Conservation (phyloP, 306 rosid genomes). For the Spatholobus suberectus region DNA sequence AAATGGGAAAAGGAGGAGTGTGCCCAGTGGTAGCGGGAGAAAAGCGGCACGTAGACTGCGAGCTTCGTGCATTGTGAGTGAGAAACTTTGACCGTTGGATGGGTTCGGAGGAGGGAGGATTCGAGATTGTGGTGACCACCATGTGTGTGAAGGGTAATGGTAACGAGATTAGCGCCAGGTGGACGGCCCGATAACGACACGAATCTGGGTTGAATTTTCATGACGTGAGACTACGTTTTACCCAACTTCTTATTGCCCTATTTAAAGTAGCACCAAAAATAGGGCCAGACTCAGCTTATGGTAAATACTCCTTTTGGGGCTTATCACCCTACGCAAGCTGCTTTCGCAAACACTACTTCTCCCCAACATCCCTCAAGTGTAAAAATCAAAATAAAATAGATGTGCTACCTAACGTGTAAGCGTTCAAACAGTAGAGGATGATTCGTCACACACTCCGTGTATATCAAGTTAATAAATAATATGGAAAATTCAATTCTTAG, state of each 20-base stretch:
- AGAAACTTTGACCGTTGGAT: conserved; percentile 30
- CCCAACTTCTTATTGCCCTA: background rate
- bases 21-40: conserved; percentile 41
- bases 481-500: no score
- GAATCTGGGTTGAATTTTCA: background rate
- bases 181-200: conserved; percentile 46
- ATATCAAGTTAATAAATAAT: no score
- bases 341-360: background rate
- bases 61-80: conserved; percentile 38
- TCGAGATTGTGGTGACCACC: conserved; percentile 42
- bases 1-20: conserved; percentile 58
- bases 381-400: no score
- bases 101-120: background rate
- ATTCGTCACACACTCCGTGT: no score
- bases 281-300: background rate
- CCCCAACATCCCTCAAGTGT: no score
- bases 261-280: background rate
- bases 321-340: background rate
- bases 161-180: no score
- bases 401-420: no score
- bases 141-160: conserved; percentile 45
- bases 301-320: background rate
- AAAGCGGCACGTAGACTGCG: conserved; percentile 53
- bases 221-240: background rate
- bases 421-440: no score